Evolutionary conservation across 202 grass and related monocot genomes (phyloP).

Genomic region (Zoysia matrella): DNA sequence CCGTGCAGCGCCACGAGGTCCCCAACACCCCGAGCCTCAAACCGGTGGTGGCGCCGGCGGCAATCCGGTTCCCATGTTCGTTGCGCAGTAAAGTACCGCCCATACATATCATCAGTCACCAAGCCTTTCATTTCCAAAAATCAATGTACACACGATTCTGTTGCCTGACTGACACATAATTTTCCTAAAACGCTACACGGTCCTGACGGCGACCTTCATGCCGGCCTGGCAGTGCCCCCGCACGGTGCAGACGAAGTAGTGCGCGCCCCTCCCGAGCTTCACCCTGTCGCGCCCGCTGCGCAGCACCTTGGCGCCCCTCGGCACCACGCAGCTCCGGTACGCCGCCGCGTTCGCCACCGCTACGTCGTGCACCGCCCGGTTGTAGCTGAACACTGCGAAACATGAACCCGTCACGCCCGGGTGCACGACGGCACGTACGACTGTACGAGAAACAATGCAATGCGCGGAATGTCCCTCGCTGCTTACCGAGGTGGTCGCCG

Average conservation of each 20-base stretch:
- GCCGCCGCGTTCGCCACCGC: conserved; percentile 47
- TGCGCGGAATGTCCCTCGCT: not conserved
- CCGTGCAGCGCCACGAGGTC: not conserved
- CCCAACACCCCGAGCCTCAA: not conserved
- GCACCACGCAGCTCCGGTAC: conserved; percentile 51
- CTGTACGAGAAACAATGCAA: too few species aligned
- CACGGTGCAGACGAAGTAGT: conserved; percentile 65
- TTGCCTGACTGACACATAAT: too few species aligned
- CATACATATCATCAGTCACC: too few species aligned
- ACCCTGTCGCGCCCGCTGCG: conserved; percentile 57
- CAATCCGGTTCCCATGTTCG: too few species aligned
- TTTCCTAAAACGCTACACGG: not conserved
- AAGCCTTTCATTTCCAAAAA: too few species aligned
- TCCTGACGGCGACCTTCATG: conserved; percentile 59
- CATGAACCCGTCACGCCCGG: not conserved
- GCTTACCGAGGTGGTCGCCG: conserved; percentile 63
- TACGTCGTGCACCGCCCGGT: conserved; percentile 53
- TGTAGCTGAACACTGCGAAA: conserved; percentile 52
- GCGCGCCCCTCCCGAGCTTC: conserved; percentile 42
- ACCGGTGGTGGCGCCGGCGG: not conserved
- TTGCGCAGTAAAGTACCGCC: too few species aligned
- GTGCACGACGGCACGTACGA: too few species aligned
- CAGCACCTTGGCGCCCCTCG: conserved; percentile 42
- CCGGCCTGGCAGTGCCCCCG: conserved; percentile 51
- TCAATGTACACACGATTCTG: too few species aligned